A percentile compares a stretch with the other conserved stretches of the same genome.
These are phyloP conservation scores for Aspergillus flavus DNA, from an alignment of 2,329 filamentous ascomycete genomes.

Conservation along the genomic window DNA sequence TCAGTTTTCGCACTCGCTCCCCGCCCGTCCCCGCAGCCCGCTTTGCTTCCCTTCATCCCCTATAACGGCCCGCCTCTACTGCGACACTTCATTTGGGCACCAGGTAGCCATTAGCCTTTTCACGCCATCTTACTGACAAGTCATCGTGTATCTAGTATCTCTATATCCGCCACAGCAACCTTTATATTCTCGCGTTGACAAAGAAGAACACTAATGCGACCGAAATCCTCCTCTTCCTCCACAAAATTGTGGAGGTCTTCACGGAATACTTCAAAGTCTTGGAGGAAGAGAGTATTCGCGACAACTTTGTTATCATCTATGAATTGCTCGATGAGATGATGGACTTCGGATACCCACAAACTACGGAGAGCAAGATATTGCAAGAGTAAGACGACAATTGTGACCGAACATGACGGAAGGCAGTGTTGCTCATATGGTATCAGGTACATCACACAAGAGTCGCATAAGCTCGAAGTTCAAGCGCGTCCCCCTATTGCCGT, in stretches of 20 bases:
- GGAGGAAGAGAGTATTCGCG: conserved; percentile 96
- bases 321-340: conserved; percentile 99
- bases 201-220: conserved; percentile 99
- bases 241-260: conserved; percentile 98
- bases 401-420: conserved; percentile 15
- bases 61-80: neutral
- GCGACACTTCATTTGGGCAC: neutral
- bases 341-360: conserved; percentile 99
- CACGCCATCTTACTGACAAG: neutral
- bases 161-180: conserved; percentile 98
- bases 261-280: conserved; percentile 99
- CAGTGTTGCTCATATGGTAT: neutral
- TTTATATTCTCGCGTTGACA: conserved; percentile 94
- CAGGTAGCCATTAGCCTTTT: conserved; percentile 5
- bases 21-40: conserved; percentile 22
- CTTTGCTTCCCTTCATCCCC: conserved; percentile 4
- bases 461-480: conserved; percentile 96
- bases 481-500: conserved; percentile 95
- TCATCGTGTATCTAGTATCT: conserved; percentile 69
- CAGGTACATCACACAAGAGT: conserved; percentile 96
- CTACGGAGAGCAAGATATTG: conserved; percentile 96
- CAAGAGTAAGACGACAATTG: conserved; percentile 67
- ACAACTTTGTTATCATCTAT: conserved; percentile 99
- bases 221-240: conserved; percentile 96
- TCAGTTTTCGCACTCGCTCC: conserved; percentile 10